Evolutionary conservation across 352 stramenopile genomes (phyloP).

Genomic region (Pythium rishiriense): DNA sequence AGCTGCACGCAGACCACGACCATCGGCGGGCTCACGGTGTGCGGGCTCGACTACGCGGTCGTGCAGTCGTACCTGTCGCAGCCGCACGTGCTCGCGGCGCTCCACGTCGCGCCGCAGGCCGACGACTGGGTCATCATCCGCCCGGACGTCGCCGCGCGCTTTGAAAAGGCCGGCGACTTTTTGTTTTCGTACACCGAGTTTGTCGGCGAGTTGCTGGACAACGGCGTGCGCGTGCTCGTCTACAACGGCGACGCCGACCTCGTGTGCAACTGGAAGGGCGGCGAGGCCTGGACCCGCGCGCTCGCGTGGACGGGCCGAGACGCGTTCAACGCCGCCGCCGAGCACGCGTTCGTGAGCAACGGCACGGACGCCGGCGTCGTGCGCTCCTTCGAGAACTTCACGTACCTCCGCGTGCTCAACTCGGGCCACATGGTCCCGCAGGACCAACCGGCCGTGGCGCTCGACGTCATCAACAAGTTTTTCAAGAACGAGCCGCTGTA

Average conservation of each 20-base stretch:
- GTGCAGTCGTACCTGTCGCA: constrained; percentile 58
- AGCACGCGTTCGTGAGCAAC: constrained; percentile 32
- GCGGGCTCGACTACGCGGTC: constrained; percentile 38
- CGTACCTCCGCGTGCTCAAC: constrained; percentile 86
- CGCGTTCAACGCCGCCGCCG: constrained; percentile 55
- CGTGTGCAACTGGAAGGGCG: constrained; percentile 95
- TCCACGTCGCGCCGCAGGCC: constrained; percentile 23
- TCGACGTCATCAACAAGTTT: constrained; percentile 62
- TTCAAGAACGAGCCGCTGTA: constrained; percentile 35
- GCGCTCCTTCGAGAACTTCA: constrained; percentile 37
- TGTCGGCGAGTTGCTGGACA: constrained; percentile 70
- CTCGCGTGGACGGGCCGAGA: constrained; percentile 76
- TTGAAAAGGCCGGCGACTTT: constrained; percentile 69
- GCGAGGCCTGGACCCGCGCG: constrained; percentile 81
- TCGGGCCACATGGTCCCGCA: constrained; percentile 89
- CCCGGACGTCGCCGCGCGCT: constrained; percentile 82
- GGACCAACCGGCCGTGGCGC: constrained; percentile 75
- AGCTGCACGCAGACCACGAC: constrained; percentile 48
- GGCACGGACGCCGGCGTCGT: constrained; percentile 35
- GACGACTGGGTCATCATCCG: constrained; percentile 62
- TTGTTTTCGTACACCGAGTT: constrained; percentile 87
- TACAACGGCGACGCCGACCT: constrained; percentile 86
- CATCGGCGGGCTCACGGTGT: constrained; percentile 14
- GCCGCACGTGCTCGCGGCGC: constrained; percentile 27
- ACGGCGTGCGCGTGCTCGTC: constrained; percentile 25